Percentiles rank a stretch among this genome's conserved stretches.
These are phyloP conservation scores for Populus davidiana DNA, from an alignment of 345 rosid genomes.

Conservation along the genomic window DNA sequence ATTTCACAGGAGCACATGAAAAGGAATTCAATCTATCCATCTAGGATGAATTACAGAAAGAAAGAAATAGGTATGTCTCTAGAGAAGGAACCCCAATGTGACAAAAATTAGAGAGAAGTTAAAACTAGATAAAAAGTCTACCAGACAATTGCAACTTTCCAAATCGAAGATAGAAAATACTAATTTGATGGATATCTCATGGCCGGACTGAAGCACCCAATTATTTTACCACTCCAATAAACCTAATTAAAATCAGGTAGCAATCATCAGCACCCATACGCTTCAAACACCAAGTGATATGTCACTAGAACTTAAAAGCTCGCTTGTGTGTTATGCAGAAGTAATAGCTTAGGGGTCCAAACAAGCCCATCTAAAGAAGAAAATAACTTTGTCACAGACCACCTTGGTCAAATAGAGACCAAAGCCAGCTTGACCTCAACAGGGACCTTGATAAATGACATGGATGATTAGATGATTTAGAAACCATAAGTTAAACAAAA, in stretches of 20 bases:
- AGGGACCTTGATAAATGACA: background rate
- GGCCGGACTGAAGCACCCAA: background rate
- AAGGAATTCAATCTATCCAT: background rate
- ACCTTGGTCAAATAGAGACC: no score
- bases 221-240: background rate
- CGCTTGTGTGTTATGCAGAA: background rate
- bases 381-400: no score
- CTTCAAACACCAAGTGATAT: background rate
- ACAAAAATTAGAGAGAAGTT: background rate
- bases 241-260: background rate
- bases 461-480: background rate
- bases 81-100: background rate
- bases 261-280: background rate
- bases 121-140: background rate
- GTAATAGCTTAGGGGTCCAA: no score
- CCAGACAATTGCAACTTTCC: background rate
- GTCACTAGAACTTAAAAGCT: background rate
- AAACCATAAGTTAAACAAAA: background rate
- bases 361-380: no score
- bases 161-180: background rate
- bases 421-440: no score
- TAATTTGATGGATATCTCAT: background rate
- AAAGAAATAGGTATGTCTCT: background rate
- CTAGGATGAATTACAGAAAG: background rate
- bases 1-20: background rate